Base-by-base conservation (phyloP, 108 stramenopile species). In the Cyclotella baltica region DNA sequence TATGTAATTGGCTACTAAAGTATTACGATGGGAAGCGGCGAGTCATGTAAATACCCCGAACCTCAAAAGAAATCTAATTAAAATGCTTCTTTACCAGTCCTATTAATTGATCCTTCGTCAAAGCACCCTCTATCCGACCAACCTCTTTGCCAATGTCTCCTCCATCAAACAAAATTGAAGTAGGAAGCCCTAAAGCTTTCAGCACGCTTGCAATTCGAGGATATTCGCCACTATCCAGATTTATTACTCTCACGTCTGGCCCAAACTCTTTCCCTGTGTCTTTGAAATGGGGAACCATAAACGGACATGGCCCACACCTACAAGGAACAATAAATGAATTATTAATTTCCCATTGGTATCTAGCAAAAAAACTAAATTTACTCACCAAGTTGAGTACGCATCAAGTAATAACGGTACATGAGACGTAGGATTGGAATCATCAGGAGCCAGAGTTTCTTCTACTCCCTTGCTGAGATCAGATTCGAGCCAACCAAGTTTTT, bases 291-390 rank as follows among this genome's bases (percentile, higher is more conserved):
- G 93, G 92, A 15, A 84, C 87, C 68, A 97, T 82, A 55, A 92
- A 65, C 64, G 93, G 88, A 70, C 96, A 97, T 4, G 96, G 96
- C 1, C 96, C 96, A 58, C 96, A 97, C 94, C 63, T 64, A 33
- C 25, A 23, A 25, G 8, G 13, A 13, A 43, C 13, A 56, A 23
- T 1, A 22, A 56, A 27, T 56, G 22, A 22, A 23, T 5, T 2
- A 25, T 22, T 25, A 56, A 11, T n/a, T 11, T 25, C 11, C n/a
- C 25, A 48, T 48, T 48, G 47, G 19, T 16, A 25, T 25, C 22
- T 2, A 57, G 6, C 55, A 57, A 25, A 57, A 57, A 25, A 57
- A 57, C 18, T 3, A 57, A 25, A 57, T 23, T 35, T 16, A 19
- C 63, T 64, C 27, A 64, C 63, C 94, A 97, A 4, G 88, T 89